These are phyloP conservation scores for Catharanthus roseus DNA, from an alignment of 257 asterid species.

Conservation along the genomic window DNA sequence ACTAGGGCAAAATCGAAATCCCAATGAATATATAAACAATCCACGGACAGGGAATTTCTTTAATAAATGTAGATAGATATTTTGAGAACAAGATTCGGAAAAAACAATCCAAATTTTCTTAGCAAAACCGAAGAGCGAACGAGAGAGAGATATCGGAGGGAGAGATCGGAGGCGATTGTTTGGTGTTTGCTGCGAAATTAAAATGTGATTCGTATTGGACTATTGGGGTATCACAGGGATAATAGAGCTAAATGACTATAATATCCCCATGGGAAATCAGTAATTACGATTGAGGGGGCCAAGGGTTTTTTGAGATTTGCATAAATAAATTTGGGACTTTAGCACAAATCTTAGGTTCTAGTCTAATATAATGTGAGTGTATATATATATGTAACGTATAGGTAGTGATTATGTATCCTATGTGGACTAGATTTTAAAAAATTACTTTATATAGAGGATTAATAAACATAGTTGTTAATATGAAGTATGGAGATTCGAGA, in stretches of 20 bases:
- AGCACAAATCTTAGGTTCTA: too few relatives aligned
- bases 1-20: slow-evolving; percentile 30
- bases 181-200: slow-evolving; percentile 22
- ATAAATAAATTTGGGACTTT: too few relatives aligned
- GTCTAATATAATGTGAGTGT: too few relatives aligned
- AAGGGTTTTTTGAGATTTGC: too few relatives aligned
- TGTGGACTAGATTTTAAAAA: too few relatives aligned
- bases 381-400: too few relatives aligned
- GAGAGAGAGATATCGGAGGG: slow-evolving; percentile 20
- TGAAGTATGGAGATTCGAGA: too few relatives aligned
- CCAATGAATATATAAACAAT: not conserved
- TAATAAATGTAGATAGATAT: slow-evolving; percentile 1
- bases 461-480: too few relatives aligned
- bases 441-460: too few relatives aligned
- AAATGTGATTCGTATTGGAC: slow-evolving; percentile 25
- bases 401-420: too few relatives aligned
- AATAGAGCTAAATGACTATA: not conserved
- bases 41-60: not conserved
- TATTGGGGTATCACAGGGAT: slow-evolving; percentile 24
- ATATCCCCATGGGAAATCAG: not conserved
- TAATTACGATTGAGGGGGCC: not conserved
- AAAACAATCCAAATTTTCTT: too few relatives aligned
- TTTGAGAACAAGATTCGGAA: not conserved
- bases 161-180: slow-evolving; percentile 34
- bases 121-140: not conserved